Evolutionary conservation across 805 yeast species (phyloP), one percentile per base, ranked within the genome.

Genomic region (Priceomyces carsonii): DNA sequence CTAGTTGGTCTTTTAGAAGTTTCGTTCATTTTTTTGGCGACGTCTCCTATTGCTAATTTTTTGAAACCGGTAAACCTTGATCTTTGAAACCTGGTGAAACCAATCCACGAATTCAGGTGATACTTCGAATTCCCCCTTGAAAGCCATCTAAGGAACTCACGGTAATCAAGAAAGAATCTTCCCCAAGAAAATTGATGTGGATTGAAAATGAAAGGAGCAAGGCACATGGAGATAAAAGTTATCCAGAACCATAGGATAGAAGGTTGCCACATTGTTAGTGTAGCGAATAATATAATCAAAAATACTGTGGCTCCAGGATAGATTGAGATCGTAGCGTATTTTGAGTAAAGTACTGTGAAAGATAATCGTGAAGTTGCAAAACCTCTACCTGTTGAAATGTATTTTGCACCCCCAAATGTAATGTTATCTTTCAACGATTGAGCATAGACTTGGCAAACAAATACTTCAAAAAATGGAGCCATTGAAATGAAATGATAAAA

Each of bases 381-480:
- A 1, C 96, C 95, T 63, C 98, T 70, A 2, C 98, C 98, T 2
- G 97, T 88, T 8, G 95, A 81, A 43, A 91, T 84, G 54, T 91
- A 91, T 36, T 80, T 74, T 1, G 98, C 98, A 30, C 95, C 95
- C 3, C 98, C 98, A 63, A 85, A 82, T 1, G 89, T 73, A 32
- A 91, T 69, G 59, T 90, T 93, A 33, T 78, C 77, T 30, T 78
- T 63, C 47, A 91, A 66, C 0, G 96, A 75, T 48, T 79, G 77
- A 3, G 97, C 85, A 57, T 91, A 91, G 6, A 90, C 83, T 60
- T 90, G 96, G 57, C 97, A 88, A 6, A 87, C 96, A 63, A 91
- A 89, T 5, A 91, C 97, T 57, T 91, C 98, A 62, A 91, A 91
- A 35, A 90, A 63, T 2, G 97, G 97, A 2, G 97, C 85, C 40